Evolutionary conservation across 2,329 filamentous ascomycete genomes (phyloP).

Genomic region (Sarocladiaceae sp.): DNA sequence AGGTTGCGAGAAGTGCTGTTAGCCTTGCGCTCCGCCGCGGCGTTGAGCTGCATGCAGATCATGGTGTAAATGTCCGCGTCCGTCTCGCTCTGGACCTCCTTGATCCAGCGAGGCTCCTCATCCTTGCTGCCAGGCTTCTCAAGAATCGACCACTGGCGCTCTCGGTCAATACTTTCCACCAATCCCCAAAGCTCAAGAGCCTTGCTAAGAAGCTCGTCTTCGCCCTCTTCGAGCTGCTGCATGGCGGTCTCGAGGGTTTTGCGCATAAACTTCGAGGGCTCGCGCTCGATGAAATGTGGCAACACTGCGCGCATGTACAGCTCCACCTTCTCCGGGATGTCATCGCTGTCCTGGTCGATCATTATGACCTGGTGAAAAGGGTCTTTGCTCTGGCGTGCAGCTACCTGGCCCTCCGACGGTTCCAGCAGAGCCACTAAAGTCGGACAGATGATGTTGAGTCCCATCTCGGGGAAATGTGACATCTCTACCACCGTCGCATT

Average conservation of each 20-base stretch:
- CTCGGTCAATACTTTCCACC: slow-evolving; percentile 59
- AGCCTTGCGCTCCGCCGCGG: slow-evolving; percentile 58
- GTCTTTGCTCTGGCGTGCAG: slow-evolving; percentile 26
- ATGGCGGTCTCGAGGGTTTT: slow-evolving; percentile 50
- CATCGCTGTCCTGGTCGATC: slow-evolving; percentile 55
- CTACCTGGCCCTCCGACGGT: slow-evolving; percentile 29
- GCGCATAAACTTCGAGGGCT: slow-evolving; percentile 54
- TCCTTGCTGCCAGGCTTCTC: slow-evolving; percentile 38
- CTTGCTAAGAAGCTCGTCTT: slow-evolving; percentile 50
- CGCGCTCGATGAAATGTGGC: slow-evolving; percentile 50
- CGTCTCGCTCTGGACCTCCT: slow-evolving; percentile 39
- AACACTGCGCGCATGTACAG: slow-evolving; percentile 54
- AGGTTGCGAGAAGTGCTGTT: slow-evolving; percentile 51
- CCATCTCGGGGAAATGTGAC: slow-evolving; percentile 51
- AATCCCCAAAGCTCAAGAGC: slow-evolving; percentile 59
- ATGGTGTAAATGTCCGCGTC: slow-evolving; percentile 54
- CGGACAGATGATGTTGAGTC: slow-evolving; percentile 34
- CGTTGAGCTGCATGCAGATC: slow-evolving; percentile 58
- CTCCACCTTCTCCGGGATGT: slow-evolving; percentile 53
- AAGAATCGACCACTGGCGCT: slow-evolving; percentile 54
- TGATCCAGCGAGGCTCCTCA: slow-evolving; percentile 38
- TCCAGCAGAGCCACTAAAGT: slow-evolving; percentile 26
- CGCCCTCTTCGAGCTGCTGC: slow-evolving; percentile 36
- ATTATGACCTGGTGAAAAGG: slow-evolving; percentile 39
- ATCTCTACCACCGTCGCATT: slow-evolving; percentile 47